These are phyloP conservation scores for Cornus suecica DNA, from an alignment of 148 eudicot genomes.

Conservation along the genomic window DNA sequence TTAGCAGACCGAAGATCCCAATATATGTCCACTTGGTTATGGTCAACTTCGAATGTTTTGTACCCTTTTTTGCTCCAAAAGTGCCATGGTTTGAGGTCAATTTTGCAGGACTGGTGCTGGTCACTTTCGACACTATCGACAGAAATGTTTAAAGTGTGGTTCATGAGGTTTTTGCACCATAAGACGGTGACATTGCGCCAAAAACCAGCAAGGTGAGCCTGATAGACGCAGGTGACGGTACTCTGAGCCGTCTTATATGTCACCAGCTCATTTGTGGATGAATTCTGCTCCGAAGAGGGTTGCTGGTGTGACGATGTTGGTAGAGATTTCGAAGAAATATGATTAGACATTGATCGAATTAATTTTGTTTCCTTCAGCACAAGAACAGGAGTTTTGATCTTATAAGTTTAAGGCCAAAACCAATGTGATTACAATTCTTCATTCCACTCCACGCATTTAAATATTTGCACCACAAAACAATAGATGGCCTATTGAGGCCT, in stretches of 20 bases:
- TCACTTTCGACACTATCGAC: too few relatives aligned
- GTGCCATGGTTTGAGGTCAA: constrained; percentile 88
- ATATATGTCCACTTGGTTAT: constrained; percentile 54
- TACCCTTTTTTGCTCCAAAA: constrained; percentile 84
- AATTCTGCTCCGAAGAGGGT: too few relatives aligned
- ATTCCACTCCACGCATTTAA: too few relatives aligned
- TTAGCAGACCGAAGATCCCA: constrained; percentile 86
- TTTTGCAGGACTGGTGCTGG: constrained; percentile 52
- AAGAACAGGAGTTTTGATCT: too few relatives aligned
- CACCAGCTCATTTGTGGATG: constrained; percentile 37
- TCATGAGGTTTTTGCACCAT: constrained; percentile 55
- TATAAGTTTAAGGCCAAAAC: too few relatives aligned
- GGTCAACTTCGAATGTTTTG: constrained; percentile 66
- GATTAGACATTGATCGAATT: constrained; percentile 20
- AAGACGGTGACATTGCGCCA: constrained; percentile 71
- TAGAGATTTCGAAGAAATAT: constrained; percentile 4
- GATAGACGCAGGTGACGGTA: constrained; percentile 53
- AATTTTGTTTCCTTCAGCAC: too few relatives aligned
- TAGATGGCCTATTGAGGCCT: too few relatives aligned
- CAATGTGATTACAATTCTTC: too few relatives aligned
- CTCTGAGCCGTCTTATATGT: constrained; percentile 41
- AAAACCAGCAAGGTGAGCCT: constrained; percentile 55
- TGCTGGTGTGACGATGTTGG: too few relatives aligned
- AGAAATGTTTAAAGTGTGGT: too few relatives aligned
- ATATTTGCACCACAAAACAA: too few relatives aligned